Conservation (phyloP, 495 filamentous ascomycete species). For the Hypoxylon fuscum region DNA sequence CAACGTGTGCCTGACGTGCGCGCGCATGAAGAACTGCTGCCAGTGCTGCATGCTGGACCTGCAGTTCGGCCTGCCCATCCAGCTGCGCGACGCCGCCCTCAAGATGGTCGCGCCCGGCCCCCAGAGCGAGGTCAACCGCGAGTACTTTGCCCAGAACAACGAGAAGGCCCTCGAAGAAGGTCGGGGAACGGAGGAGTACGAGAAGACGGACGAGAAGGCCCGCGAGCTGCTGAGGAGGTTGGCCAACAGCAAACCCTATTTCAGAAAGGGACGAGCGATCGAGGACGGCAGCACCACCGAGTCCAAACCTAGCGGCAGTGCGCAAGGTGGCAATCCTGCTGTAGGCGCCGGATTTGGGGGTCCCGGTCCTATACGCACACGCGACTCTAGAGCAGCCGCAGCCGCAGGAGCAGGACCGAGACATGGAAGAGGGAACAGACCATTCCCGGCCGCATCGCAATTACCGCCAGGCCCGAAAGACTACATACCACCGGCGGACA, state of each 20-base stretch:
- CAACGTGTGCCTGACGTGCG: conserved; percentile 94
- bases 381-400: conserved; percentile 63
- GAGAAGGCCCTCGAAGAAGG: conserved; percentile 96
- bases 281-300: conserved; percentile 60
- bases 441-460: conserved; percentile 75
- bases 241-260: conserved; percentile 93
- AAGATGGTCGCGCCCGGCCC: conserved; percentile 97
- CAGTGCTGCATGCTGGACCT: conserved; percentile 99
- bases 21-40: conserved; percentile 95
- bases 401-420: conserved; percentile 46
- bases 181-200: conserved; percentile 80
- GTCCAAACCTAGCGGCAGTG: conserved; percentile 49
- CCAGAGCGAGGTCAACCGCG: conserved; percentile 87
- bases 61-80: conserved; percentile 91
- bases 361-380: conserved; percentile 75
- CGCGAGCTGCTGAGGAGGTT: conserved; percentile 84
- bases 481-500: conserved; percentile 82
- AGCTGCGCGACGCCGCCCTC: conserved; percentile 93
- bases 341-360: conserved; percentile 58
- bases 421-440: conserved; percentile 56
- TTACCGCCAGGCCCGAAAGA: conserved; percentile 83
- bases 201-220: conserved; percentile 96
- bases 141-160: conserved; percentile 97
- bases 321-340: conserved; percentile 55
- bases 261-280: conserved; percentile 79